Base-by-base conservation (phyloP, 768 basidiomycete species). In the Fibroporia radiculosa region DNA sequence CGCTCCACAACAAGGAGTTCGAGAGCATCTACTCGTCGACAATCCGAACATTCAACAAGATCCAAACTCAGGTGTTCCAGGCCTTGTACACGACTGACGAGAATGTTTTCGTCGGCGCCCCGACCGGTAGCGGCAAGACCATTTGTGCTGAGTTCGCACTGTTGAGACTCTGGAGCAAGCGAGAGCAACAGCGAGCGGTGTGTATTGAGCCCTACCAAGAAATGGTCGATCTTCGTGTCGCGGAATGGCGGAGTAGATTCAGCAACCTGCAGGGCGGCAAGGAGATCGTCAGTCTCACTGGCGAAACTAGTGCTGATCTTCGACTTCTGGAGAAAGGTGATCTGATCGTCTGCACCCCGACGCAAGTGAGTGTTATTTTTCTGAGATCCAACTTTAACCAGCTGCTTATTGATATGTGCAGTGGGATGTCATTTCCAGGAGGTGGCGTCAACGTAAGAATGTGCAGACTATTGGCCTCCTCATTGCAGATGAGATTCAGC, bases 51-150 rank as follows among this genome's bases (percentile, higher is more conserved):
- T 98, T 97, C 74, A 98, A 98, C 77, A 99, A 97, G 66, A 97
- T 98, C 49, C 96, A 98, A 61, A 98, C 92, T 0, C 96, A 98
- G 64, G 93, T 96, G 35, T 98, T 99, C 83, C 93, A 97, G 56
- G 93, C 95, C 0, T 72, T 99, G 0, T 99, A 97, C 62, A 92
- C 89, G 0, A 83, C 91, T 0, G 93, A 97, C 56, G 96, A 98
- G 58, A 98, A 95, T 55, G 84, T 95, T 32, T 93, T 98, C 59
- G 82, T 99, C 45, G 93, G 93, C 16, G 96, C 95, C 0, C 95
- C 96, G 0, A 93, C 96, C 0, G 95, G 96, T 19, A 91, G 87
- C 40, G 95, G 96, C 11, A 98, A 99, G 73, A 98, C 95, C 0
- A 85, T 98, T 32, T 95, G 92, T 53, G 96, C 93, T 0, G 96